Percentiles rank a stretch among this genome's conserved stretches.
phyloP scores from a whole-genome alignment of 257 asterid genomes.

The Lithospermum erythrorhizon region DNA sequence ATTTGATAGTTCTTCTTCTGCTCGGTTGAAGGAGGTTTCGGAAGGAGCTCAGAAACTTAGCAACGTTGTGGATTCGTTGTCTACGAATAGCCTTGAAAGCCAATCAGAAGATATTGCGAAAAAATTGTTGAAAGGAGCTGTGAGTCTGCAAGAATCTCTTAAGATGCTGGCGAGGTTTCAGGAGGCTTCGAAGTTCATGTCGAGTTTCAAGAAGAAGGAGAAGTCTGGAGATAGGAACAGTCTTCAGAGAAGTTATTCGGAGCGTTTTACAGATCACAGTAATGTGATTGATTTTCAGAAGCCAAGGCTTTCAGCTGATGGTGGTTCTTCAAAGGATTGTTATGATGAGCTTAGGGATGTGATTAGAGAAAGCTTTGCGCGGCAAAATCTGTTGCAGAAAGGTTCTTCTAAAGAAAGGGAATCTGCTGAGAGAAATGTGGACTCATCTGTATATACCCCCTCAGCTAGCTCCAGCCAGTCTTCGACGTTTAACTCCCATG shows the following conservation, averaged over 20 bases:
- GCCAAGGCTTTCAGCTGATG: conserved; percentile 33
- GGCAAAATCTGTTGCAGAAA: conserved; percentile 45
- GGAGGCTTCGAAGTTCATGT: conserved; percentile 35
- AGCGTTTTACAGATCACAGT: conserved; percentile 18
- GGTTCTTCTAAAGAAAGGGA: conserved; percentile 15
- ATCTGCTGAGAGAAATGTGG: conserved; percentile 9
- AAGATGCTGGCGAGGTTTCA: conserved; percentile 49
- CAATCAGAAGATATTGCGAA: conserved; percentile 34
- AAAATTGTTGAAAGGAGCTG: conserved; percentile 56
- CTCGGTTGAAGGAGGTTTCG: conserved; percentile 55
- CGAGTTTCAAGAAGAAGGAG: conserved; percentile 32
- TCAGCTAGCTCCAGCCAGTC: conserved; percentile 50
- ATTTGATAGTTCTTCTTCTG: conserved; percentile 31
- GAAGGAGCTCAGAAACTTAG: conserved; percentile 46
- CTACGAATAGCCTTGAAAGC: conserved; percentile 25
- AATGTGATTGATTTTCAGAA: conserved; percentile 20
- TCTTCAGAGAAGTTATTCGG: conserved; percentile 21
- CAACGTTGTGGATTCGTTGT: conserved; percentile 34
- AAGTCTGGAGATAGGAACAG: conserved; percentile 14
- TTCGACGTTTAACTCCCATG: conserved; percentile 22
- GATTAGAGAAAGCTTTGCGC: conserved; percentile 48
- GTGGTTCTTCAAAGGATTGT: conserved; percentile 40
- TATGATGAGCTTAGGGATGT: conserved; percentile 68
- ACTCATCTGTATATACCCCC: conserved; percentile 23
- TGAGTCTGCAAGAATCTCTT: conserved; percentile 54